These are phyloP conservation scores for Solanum lignicaule DNA, from an alignment of 257 asterid species.

Conservation along the genomic window DNA sequence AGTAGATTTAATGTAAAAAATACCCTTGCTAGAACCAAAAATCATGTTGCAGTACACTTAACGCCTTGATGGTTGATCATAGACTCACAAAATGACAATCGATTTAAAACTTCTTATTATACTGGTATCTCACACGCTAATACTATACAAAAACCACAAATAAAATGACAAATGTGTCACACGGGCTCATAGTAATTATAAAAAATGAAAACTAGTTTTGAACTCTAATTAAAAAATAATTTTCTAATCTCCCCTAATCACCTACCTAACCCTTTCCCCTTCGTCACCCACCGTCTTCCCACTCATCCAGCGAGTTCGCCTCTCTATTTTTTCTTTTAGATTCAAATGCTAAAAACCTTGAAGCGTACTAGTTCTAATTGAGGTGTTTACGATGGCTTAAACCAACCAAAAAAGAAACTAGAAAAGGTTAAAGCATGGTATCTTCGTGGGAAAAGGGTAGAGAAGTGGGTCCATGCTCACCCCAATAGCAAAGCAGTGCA, in stretches of 20 bases:
- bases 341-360: neutral
- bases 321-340: neutral
- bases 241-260: neutral
- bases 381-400: neutral
- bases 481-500: neutral
- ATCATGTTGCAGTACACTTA: neutral
- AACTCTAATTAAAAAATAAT: too few species aligned
- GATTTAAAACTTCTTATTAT: too few species aligned
- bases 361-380: neutral
- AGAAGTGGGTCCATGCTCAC: neutral
- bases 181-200: too few species aligned
- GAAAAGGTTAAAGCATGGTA: neutral
- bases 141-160: neutral
- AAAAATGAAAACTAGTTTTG: too few species aligned
- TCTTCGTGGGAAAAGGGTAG: neutral
- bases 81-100: neutral
- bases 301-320: neutral
- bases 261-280: neutral
- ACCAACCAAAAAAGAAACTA: neutral
- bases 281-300: neutral
- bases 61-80: neutral
- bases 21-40: neutral
- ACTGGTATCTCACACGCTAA: neutral
- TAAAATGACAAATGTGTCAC: too few species aligned
- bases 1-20: neutral